These are phyloP conservation scores for Crithidia expoeki DNA, from an alignment of 208 protist genomes.

Conservation along the genomic window DNA sequence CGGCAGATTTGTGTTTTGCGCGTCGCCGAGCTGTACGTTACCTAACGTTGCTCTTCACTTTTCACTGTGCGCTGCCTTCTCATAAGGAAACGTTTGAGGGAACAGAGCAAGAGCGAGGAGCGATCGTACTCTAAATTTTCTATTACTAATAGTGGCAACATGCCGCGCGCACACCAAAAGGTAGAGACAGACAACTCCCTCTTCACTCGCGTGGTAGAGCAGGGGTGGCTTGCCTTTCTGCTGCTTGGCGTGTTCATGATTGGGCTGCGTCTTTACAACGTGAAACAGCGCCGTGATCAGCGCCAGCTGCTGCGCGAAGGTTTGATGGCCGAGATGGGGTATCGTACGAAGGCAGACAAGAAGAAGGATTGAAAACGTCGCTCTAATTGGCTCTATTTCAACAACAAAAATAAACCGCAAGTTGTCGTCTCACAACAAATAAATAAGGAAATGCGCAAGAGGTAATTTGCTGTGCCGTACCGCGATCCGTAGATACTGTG, in stretches of 20 bases:
- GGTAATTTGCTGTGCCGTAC: no score
- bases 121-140: no score
- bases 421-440: background rate
- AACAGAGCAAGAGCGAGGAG: no score
- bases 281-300: constrained; percentile 67
- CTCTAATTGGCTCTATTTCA: background rate
- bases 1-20: no score
- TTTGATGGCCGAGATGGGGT: constrained; percentile 68
- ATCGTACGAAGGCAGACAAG: constrained; percentile 25
- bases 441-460: no score
- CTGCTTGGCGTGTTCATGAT: constrained; percentile 77
- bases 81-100: no score
- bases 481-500: no score
- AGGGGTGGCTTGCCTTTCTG: constrained; percentile 79
- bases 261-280: constrained; percentile 80
- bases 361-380: constrained; percentile 24
- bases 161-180: constrained; percentile 37
- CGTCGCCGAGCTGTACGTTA: no score
- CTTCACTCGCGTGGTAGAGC: constrained; percentile 48
- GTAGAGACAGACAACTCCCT: constrained; percentile 38
- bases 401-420: background rate
- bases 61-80: background rate
- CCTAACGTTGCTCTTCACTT: no score
- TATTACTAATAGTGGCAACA: constrained; percentile 6
- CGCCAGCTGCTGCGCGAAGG: constrained; percentile 62